Conservation (phyloP, 495 filamentous ascomycete genomes). For the Aspergillus olivimuriae region DNA sequence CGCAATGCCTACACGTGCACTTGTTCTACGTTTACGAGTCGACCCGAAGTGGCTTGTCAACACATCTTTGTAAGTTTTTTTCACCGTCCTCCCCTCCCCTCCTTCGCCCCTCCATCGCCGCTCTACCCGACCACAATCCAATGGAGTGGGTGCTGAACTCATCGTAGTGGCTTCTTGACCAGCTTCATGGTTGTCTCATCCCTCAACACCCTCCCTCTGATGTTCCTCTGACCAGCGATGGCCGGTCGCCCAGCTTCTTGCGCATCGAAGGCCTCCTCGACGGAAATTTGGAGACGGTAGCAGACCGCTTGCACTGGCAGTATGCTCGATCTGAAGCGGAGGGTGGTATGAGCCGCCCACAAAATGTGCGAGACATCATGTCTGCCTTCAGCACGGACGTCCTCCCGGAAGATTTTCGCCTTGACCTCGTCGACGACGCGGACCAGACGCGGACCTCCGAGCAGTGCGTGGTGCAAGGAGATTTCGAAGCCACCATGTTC, state of each 20-base stretch:
- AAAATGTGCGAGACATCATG: constrained; percentile 43
- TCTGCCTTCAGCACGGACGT: constrained; percentile 39
- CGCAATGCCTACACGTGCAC: constrained; percentile 28
- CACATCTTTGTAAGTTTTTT: constrained; percentile 39
- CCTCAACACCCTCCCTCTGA: constrained; percentile 18
- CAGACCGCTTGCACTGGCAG: constrained; percentile 33
- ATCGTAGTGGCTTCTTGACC: constrained; percentile 40
- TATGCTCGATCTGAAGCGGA: constrained; percentile 23
- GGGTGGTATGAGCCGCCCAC: constrained; percentile 31
- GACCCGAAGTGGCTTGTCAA: constrained; percentile 33
- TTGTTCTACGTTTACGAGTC: constrained; percentile 27
- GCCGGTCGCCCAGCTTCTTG: constrained; percentile 25
- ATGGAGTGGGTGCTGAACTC: background rate
- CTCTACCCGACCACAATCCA: too few species aligned
- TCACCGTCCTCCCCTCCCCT: background rate
- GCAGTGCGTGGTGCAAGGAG: constrained; percentile 41
- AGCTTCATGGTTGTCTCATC: constrained; percentile 32
- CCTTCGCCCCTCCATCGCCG: background rate
- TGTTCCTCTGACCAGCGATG: constrained; percentile 28
- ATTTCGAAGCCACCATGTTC: constrained; percentile 47
- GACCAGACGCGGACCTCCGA: constrained; percentile 26
- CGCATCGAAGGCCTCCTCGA: constrained; percentile 34
- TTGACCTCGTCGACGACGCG: constrained; percentile 28
- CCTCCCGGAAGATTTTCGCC: constrained; percentile 42
- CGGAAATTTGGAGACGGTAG: constrained; percentile 31